A percentile compares a stretch with the other conserved stretches of the same genome.
These are phyloP conservation scores for Arabidopsis thaliana DNA, from an alignment of 345 rosid species.

Conservation along the genomic window DNA sequence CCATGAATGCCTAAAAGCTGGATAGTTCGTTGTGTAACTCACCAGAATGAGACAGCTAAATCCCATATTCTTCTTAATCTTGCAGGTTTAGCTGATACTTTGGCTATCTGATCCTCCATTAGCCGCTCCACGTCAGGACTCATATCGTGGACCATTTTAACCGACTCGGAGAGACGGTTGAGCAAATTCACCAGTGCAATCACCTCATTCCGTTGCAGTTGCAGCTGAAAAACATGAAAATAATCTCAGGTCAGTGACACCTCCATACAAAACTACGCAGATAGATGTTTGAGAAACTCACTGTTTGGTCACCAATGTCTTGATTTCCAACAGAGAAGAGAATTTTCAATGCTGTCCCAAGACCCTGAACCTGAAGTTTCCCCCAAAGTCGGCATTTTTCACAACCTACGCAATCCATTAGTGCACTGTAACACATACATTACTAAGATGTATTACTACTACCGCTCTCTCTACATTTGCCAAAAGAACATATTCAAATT, in stretches of 20 bases:
- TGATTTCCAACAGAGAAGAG: slow-evolving; percentile 79
- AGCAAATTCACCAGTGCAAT: slow-evolving; percentile 65
- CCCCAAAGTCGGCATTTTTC: slow-evolving; percentile 99
- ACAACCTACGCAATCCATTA: slow-evolving; percentile 98
- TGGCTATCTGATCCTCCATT: slow-evolving; percentile 45
- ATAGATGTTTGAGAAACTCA: slow-evolving; percentile 50
- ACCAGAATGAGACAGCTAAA: slow-evolving; percentile 42
- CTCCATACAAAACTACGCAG: background rate
- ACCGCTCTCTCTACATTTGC: slow-evolving; percentile 18
- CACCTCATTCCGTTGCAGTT: slow-evolving; percentile 67
- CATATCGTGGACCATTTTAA: slow-evolving; percentile 59
- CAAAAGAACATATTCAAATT: background rate
- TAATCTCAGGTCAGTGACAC: background rate
- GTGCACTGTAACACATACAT: slow-evolving; percentile 63
- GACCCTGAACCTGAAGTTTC: slow-evolving; percentile 97
- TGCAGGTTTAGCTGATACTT: slow-evolving; percentile 25
- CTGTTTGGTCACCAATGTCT: slow-evolving; percentile 51
- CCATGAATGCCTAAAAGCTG: slow-evolving; percentile 20
- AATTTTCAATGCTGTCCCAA: slow-evolving; percentile 91
- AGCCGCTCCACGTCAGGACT: slow-evolving; percentile 55
- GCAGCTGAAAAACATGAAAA: slow-evolving; percentile 37
- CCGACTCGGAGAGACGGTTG: slow-evolving; percentile 64
- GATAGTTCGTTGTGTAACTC: slow-evolving; percentile 34
- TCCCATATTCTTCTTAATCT: slow-evolving; percentile 43
- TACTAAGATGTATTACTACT: slow-evolving; percentile 19